phyloP scores from a whole-genome alignment of 371 early-diverging fungal genomes.

The Lichtheimia ramosa region DNA sequence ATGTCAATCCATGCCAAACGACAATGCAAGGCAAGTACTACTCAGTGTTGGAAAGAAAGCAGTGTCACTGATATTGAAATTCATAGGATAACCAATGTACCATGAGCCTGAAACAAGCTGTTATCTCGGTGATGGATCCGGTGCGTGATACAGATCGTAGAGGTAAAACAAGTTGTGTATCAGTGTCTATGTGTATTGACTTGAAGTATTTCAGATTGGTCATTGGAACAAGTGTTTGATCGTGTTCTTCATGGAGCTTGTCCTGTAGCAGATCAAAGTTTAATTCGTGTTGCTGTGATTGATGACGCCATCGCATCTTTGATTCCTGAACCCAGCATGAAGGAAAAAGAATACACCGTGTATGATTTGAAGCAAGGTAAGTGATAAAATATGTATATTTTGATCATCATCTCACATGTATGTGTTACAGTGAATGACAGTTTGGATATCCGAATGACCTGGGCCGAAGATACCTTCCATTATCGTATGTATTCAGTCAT shows the following conservation, averaged over 20 bases:
- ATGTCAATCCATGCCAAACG: slow-evolving; percentile 75
- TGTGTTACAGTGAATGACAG: slow-evolving; percentile 3
- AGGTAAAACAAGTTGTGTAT: slow-evolving; percentile 26
- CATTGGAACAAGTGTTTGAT: slow-evolving; percentile 65
- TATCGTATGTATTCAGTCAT: slow-evolving; percentile 34
- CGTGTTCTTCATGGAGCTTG: slow-evolving; percentile 59
- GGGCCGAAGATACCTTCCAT: slow-evolving; percentile 38
- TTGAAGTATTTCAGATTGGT: slow-evolving; percentile 62
- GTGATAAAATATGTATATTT: slow-evolving; percentile 34
- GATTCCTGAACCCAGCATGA: slow-evolving; percentile 10
- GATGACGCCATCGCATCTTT: slow-evolving; percentile 15
- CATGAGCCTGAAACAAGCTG: slow-evolving; percentile 58
- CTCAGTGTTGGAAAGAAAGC: background rate
- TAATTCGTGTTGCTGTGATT: slow-evolving; percentile 46
- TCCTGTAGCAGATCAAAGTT: slow-evolving; percentile 61
- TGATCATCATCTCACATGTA: slow-evolving; percentile 10
- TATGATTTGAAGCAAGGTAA: slow-evolving; percentile 46
- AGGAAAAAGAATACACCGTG: slow-evolving; percentile 23
- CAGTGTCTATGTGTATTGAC: background rate
- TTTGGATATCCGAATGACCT: slow-evolving; percentile 43
- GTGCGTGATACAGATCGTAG: slow-evolving; percentile 57
- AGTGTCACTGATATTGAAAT: slow-evolving; percentile 14
- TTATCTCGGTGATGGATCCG: slow-evolving; percentile 76
- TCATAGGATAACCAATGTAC: slow-evolving; percentile 23
- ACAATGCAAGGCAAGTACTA: slow-evolving; percentile 49